Evolutionary conservation across 345 rosid species (phyloP), one percentile per base, ranked within the genome.

Genomic region (Crucihimalaya himalaica): DNA sequence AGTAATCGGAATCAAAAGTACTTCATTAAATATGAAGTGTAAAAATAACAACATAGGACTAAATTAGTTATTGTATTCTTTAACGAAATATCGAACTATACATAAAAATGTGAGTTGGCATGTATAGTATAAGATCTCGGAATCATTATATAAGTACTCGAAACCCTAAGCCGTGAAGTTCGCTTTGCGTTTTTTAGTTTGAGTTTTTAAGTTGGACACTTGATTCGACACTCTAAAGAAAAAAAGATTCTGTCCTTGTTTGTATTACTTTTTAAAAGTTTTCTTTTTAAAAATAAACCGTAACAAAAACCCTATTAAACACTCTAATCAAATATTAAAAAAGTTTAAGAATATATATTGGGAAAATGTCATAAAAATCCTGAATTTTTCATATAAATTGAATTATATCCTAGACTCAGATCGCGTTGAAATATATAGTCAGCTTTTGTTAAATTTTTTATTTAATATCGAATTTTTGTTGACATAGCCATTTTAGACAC

Each of bases 111-210:
- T 39, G 8, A 56, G 65, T 21, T 37, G 65, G 19, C 47, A 60
- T 37, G 21, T 5, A 10, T 60, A 5, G n/a, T 5, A 10, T 60
- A 5, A 9, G 46, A 58, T 35, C 63, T 35, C 0, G 9, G 16
- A 34, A 37, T 59, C 31, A 11, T 13, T 58, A 34, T 34, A 5
- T 20, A 21, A 60, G 31, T 37, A 21, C 66, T 42, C 66, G 67
- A 45, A 63, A 43, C 37, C 53, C 67, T 63, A 63, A 27, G 67
- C 53, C 53, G 67, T 28, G 53, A 63, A 43, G 25, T 28, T 63
- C 52, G 67, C 67, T 43, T 42, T 42, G 35, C 42, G 52, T 43
- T 40, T 5, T 61, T 39, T 42, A 40, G n/a, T 27, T 25, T 62
- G 50, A 40, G 51, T 14, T 16, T 54, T 27, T 7, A 21, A 40